Conservation (phyloP, 2,329 filamentous ascomycete species). For the Shiraia bambusicola region DNA sequence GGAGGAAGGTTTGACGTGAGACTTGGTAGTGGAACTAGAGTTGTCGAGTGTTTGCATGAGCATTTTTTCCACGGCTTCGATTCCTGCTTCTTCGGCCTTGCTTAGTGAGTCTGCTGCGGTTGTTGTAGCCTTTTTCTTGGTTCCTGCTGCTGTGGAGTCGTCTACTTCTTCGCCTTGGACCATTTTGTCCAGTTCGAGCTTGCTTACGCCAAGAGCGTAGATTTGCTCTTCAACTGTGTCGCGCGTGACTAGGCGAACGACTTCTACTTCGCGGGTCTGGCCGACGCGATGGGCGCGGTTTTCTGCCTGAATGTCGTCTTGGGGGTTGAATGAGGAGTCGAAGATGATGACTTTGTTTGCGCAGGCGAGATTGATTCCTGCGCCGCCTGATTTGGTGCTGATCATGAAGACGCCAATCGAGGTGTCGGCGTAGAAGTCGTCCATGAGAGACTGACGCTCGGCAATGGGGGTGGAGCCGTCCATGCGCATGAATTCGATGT, state of each 20-base stretch:
- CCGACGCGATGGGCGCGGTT: conserved; percentile 95
- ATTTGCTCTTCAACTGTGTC: conserved; percentile 92
- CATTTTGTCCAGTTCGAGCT: conserved; percentile 81
- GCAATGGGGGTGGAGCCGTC: conserved; percentile 81
- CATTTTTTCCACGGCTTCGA: conserved; percentile 45
- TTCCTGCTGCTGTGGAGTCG: conserved; percentile 19
- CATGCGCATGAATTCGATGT: conserved; percentile 78
- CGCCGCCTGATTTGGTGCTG: conserved; percentile 91
- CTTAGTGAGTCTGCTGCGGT: conserved; percentile 33
- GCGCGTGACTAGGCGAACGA: conserved; percentile 78
- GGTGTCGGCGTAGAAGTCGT: conserved; percentile 76
- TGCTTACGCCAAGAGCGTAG: conserved; percentile 85
- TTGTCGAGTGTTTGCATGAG: conserved; percentile 37
- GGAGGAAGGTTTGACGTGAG: not conserved
- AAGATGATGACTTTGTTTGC: conserved; percentile 99
- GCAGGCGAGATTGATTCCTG: conserved; percentile 91
- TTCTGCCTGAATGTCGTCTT: conserved; percentile 97
- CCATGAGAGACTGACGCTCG: conserved; percentile 82
- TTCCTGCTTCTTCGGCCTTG: conserved; percentile 37
- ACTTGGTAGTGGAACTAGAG: too few relatives aligned
- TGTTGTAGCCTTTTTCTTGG: conserved; percentile 16
- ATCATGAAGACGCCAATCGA: conserved; percentile 88
- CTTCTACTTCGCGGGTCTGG: conserved; percentile 86
- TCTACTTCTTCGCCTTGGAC: conserved; percentile 63
- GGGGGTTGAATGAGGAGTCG: conserved; percentile 94